phyloP scores from a whole-genome alignment of 345 rosid species.

The Hirschfeldia incana region DNA sequence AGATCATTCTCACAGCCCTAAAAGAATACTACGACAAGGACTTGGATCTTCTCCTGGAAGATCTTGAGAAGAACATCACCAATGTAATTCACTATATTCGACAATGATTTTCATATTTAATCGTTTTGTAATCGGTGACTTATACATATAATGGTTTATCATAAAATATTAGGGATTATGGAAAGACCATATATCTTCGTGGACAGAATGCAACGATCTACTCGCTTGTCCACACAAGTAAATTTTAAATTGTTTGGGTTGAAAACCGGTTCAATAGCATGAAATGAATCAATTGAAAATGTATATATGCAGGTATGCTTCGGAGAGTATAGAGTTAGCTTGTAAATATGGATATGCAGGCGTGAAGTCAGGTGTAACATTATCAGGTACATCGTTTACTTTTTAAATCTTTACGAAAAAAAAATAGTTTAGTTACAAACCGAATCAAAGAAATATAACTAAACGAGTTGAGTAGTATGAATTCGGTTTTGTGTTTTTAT shows the following conservation, averaged over 20 bases:
- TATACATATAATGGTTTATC: background rate
- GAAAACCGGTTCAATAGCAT: background rate
- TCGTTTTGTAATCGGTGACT: background rate
- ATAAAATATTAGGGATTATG: constrained; percentile 62
- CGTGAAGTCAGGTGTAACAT: constrained; percentile 64
- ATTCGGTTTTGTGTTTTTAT: background rate
- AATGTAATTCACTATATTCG: constrained; percentile 47
- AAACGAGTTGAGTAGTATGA: background rate
- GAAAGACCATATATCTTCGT: constrained; percentile 66
- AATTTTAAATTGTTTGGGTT: constrained; percentile 8
- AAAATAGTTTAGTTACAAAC: background rate
- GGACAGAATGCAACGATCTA: constrained; percentile 76
- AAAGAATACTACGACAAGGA: constrained; percentile 71
- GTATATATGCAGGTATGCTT: constrained; percentile 55
- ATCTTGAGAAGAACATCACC: constrained; percentile 68
- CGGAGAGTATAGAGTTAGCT: constrained; percentile 80
- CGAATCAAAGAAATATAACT: background rate
- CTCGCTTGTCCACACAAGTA: constrained; percentile 72
- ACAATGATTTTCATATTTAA: background rate
- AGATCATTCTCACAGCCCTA: constrained; percentile 75
- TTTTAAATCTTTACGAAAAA: constrained; percentile 1
- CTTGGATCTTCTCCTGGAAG: constrained; percentile 66
- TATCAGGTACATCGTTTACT: constrained; percentile 51
- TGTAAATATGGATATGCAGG: constrained; percentile 93
- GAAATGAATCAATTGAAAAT: background rate